These are phyloP conservation scores for Phaeosphaeria sp. DNA, from an alignment of 2,329 filamentous ascomycete genomes.

Conservation along the genomic window DNA sequence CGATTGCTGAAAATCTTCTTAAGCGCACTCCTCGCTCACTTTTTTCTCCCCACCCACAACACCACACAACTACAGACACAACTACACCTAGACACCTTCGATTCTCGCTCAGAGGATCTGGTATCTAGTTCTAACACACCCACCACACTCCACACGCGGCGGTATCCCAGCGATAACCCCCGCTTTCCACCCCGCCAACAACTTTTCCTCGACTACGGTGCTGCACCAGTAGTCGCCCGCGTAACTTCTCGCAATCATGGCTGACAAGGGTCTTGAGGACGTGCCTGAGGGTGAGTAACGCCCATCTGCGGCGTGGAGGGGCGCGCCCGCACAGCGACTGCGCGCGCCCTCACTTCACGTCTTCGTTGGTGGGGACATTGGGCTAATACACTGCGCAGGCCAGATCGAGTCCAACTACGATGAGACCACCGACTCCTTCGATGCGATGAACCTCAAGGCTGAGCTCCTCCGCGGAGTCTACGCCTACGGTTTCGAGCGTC, in stretches of 20 bases:
- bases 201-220: slow-evolving; percentile 47
- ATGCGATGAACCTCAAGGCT: slow-evolving; percentile 95
- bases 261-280: slow-evolving; percentile 98
- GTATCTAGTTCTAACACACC: slow-evolving; percentile 52
- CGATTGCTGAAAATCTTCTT: slow-evolving; percentile 15
- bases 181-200: slow-evolving; percentile 49
- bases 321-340: slow-evolving; percentile 18
- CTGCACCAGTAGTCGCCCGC: slow-evolving; percentile 73
- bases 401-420: slow-evolving; percentile 99
- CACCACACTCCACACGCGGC: slow-evolving; percentile 42
- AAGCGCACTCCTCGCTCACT: slow-evolving; percentile 20
- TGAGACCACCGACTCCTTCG: slow-evolving; percentile 99
- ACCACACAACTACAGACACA: slow-evolving; percentile 31
- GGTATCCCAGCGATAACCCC: slow-evolving; percentile 51
- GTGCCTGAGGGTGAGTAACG: slow-evolving; percentile 84
- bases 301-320: slow-evolving; percentile 5
- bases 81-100: slow-evolving; percentile 50
- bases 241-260: slow-evolving; percentile 84
- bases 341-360: slow-evolving; percentile 9
- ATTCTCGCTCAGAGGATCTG: slow-evolving; percentile 56
- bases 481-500: slow-evolving; percentile 99
- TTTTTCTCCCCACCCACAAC: slow-evolving; percentile 33
- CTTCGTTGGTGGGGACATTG: slow-evolving; percentile 3
- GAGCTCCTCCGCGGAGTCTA: slow-evolving; percentile 99
- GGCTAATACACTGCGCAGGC: slow-evolving; percentile 62